Evolutionary conservation across 2,329 filamentous ascomycete genomes (phyloP), one percentile per base, ranked within the genome.

Genomic region (Didymellaceae sp.): DNA sequence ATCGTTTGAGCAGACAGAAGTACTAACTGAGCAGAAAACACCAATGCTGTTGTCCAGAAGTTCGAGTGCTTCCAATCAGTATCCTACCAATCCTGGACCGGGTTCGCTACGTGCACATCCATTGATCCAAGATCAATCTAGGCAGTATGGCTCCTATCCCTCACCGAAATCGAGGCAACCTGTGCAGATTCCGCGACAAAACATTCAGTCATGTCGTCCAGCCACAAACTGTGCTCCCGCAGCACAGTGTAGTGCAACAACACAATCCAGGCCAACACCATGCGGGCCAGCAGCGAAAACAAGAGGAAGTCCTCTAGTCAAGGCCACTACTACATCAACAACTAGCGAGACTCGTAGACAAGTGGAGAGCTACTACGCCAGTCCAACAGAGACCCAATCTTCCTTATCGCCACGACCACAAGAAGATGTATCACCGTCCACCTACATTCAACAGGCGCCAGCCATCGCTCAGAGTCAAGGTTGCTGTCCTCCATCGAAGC

Each of bases 1-100:
- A 10, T 54, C 52, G 2, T 56, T 42, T 11, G 57, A 61, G 22
- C 44, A 37, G 21, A 43, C 30, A 18, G 54, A 44, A 3, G 21
- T 31, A 4, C 33, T 38, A 13, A 9, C 32, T 33, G 43, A 45
- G 37, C n/a, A 42, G 6, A 38, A 46, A 30, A 14, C 13, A 30
- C 31, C 22, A 28, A 8, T 20, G 16, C 20, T 24, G 4, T 24
- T 26, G 11, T 16, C 13, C 3, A 46, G 16, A 10, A 38, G 32
- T 42, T 17, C 42, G 8, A 33, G 18, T 24, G 17, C 28, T n/a
- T 3, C 25, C 11, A 32, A 18, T 13, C 16, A 31, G 16, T 42
- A 52, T 24, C 9, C 20, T 2, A 33, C 5, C 21, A 35, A 45
- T 9, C 10, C 42, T 10, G 48, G 48, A 7, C 48, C 37, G 10